These are phyloP conservation scores for Serendipita sp. DNA, from an alignment of 1,284 basidiomycete genomes.

Conservation along the genomic window DNA sequence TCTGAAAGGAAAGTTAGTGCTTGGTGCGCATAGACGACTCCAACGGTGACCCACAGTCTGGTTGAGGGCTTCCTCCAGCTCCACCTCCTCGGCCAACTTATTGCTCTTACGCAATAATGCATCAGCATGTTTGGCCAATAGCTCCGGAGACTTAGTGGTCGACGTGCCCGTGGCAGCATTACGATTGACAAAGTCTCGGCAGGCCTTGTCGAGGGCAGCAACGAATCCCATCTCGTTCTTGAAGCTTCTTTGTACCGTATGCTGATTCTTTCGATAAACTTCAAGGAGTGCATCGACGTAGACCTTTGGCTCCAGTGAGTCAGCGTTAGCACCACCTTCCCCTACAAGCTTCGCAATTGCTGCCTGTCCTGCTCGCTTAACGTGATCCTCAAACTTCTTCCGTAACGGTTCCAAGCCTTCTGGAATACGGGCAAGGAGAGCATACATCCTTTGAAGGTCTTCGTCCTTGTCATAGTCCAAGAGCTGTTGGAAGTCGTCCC, in stretches of 20 bases:
- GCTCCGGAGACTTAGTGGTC: slow-evolving; percentile 83
- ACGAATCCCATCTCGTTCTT: slow-evolving; percentile 90
- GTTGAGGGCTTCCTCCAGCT: slow-evolving; percentile 80
- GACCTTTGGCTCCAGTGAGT: slow-evolving; percentile 70
- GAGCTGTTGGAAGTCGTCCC: slow-evolving; percentile 87
- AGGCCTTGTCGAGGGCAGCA: slow-evolving; percentile 85
- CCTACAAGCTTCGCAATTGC: slow-evolving; percentile 75
- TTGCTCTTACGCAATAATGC: slow-evolving; percentile 87
- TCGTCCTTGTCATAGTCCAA: slow-evolving; percentile 89
- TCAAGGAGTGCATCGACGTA: slow-evolving; percentile 89
- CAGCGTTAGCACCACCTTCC: slow-evolving; percentile 46
- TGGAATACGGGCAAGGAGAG: slow-evolving; percentile 75
- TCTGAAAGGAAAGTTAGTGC: slow-evolving; percentile 33
- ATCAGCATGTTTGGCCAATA: slow-evolving; percentile 90
- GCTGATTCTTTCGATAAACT: slow-evolving; percentile 85
- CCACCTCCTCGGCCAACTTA: slow-evolving; percentile 85
- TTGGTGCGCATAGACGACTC: neutral
- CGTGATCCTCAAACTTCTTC: slow-evolving; percentile 87
- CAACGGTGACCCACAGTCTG: slow-evolving; percentile 54
- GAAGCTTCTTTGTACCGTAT: slow-evolving; percentile 84
- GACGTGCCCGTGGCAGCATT: slow-evolving; percentile 80
- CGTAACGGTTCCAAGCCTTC: slow-evolving; percentile 87
- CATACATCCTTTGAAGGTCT: slow-evolving; percentile 92
- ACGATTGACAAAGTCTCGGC: slow-evolving; percentile 89
- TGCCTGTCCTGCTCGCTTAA: slow-evolving; percentile 77